These are phyloP conservation scores for Pneumocystis jirovecii DNA, from an alignment of 1,139 yeast species.

Conservation along the genomic window DNA sequence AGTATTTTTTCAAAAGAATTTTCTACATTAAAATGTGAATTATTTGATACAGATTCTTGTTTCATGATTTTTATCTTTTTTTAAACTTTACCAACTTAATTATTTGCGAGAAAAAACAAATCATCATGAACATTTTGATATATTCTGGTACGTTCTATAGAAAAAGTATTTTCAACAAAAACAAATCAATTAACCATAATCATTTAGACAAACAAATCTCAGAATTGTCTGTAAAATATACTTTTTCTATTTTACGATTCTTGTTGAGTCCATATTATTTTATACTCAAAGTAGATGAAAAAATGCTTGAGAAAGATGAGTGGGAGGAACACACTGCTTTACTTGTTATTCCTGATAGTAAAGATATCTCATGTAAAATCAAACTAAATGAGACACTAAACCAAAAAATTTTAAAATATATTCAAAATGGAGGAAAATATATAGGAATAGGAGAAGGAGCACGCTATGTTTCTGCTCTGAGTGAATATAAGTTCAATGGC, in stretches of 20 bases:
- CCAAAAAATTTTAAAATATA: conserved; percentile 43
- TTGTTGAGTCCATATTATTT: neutral
- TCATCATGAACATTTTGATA: neutral
- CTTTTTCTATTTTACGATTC: neutral
- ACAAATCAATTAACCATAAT: neutral
- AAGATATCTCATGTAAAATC: conserved; percentile 73
- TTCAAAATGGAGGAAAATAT: conserved; percentile 63
- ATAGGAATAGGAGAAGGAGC: conserved; percentile 97
- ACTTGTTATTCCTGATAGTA: conserved; percentile 89
- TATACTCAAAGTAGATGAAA: neutral
- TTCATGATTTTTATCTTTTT: neutral
- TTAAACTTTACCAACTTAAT: neutral
- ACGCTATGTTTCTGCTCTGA: conserved; percentile 57
- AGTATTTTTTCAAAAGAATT: neutral
- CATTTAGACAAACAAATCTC: neutral
- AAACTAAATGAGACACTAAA: conserved; percentile 59
- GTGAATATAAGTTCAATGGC: conserved; percentile 74
- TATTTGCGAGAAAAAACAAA: neutral
- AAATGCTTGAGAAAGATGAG: conserved; percentile 26
- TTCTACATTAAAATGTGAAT: neutral
- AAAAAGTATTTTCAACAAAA: neutral
- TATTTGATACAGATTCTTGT: no score
- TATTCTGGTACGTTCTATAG: neutral
- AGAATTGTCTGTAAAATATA: neutral
- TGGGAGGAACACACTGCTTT: conserved; percentile 37